These are phyloP conservation scores for Mycosarcoma maydis DNA, from an alignment of 1,284 basidiomycete genomes.

Conservation along the genomic window DNA sequence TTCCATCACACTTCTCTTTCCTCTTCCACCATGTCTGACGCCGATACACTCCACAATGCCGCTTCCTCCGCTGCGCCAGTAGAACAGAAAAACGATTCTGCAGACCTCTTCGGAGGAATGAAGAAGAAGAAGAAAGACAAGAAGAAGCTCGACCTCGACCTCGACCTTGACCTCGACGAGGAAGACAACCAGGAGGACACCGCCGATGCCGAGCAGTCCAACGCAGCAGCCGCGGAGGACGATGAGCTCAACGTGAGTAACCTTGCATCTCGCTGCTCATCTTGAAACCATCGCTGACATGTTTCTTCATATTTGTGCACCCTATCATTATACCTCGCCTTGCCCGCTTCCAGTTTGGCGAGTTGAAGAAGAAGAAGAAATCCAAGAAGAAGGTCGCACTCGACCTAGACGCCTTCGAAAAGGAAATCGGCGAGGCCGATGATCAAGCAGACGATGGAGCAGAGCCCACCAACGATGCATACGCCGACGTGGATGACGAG, in stretches of 20 bases:
- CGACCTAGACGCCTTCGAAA: slow-evolving; percentile 67
- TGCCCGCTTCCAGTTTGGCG: slow-evolving; percentile 68
- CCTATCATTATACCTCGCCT: too few relatives aligned
- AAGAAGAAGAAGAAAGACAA: slow-evolving; percentile 91
- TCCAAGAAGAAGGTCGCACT: slow-evolving; percentile 66
- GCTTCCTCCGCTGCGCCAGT: slow-evolving; percentile 14
- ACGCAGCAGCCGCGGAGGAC: slow-evolving; percentile 44
- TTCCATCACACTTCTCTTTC: too few relatives aligned
- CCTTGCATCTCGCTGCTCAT: too few relatives aligned
- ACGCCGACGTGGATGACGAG: slow-evolving; percentile 71
- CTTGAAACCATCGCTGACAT: too few relatives aligned
- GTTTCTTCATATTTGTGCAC: background rate
- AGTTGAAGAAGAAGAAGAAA: slow-evolving; percentile 71
- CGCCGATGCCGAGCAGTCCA: slow-evolving; percentile 36
- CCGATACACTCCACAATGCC: slow-evolving; percentile 23
- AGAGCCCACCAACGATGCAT: slow-evolving; percentile 69
- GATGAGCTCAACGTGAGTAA: slow-evolving; percentile 66
- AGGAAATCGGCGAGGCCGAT: slow-evolving; percentile 67
- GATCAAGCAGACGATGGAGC: slow-evolving; percentile 69
- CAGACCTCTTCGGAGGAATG: slow-evolving; percentile 84
- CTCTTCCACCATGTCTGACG: slow-evolving; percentile 35
- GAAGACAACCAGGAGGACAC: slow-evolving; percentile 52
- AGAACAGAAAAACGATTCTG: slow-evolving; percentile 73
- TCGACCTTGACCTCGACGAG: slow-evolving; percentile 50
- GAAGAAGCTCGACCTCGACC: slow-evolving; percentile 82